phyloP scores from a whole-genome alignment of 2,329 filamentous ascomycete genomes.

The Uncinocarpus reesii region DNA sequence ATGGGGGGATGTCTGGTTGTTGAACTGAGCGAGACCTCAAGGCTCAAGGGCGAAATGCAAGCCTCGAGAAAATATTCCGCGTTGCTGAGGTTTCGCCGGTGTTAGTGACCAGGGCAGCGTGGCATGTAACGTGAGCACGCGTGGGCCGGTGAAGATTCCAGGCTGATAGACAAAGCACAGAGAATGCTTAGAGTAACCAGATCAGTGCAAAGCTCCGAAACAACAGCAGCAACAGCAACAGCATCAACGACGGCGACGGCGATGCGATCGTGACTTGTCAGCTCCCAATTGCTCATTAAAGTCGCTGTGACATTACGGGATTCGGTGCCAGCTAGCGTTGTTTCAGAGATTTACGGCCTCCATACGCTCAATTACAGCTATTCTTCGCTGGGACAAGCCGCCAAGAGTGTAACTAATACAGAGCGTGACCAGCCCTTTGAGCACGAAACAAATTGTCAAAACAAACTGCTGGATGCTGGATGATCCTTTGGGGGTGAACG shows the following conservation, averaged over 20 bases:
- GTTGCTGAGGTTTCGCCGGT: slow-evolving; percentile 9
- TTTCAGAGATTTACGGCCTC: slow-evolving; percentile 3
- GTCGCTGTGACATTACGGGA: slow-evolving; percentile 3
- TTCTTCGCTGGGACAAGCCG: too few relatives aligned
- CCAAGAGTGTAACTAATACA: too few relatives aligned
- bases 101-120: background rate
- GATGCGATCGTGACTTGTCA: background rate
- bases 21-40: background rate
- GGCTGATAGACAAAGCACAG: background rate
- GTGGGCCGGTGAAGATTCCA: background rate
- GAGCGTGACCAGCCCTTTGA: too few relatives aligned
- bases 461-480: too few relatives aligned
- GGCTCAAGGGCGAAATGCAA: background rate
- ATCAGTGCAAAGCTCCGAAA: background rate
- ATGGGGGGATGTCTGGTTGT: background rate
- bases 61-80: background rate
- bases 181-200: background rate
- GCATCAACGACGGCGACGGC: background rate
- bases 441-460: too few relatives aligned
- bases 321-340: background rate
- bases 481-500: too few relatives aligned
- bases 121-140: background rate
- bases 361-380: too few relatives aligned
- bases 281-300: background rate
- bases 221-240: background rate